A percentile compares a stretch with the other conserved stretches of the same genome.
Evolutionary conservation across 768 basidiomycete species (phyloP).

Genomic region (Gloeopeniophorella convolvens): DNA sequence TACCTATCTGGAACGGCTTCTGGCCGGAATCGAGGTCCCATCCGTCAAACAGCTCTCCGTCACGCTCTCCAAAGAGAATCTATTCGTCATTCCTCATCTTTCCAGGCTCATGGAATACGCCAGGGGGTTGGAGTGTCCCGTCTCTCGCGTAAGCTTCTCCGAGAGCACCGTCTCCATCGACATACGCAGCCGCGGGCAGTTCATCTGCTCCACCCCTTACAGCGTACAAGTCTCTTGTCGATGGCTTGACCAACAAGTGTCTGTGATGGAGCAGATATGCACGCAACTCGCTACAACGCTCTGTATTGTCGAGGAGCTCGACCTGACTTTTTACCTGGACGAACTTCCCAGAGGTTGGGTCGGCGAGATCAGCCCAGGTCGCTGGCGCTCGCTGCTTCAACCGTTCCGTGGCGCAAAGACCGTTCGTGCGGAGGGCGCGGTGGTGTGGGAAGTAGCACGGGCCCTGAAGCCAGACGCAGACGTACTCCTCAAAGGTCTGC

Average conservation of each 20-base stretch:
- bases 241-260: not conserved
- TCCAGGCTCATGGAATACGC: not conserved
- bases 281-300: not conserved
- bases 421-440: not conserved
- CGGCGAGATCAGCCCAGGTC: not conserved
- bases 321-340: not conserved
- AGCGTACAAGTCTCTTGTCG: not conserved
- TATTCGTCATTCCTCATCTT: not conserved
- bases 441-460: not conserved
- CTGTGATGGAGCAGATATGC: not conserved
- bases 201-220: not conserved
- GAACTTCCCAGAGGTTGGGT: not conserved
- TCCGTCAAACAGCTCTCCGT: not conserved
- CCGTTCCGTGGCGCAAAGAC: not conserved
- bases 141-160: not conserved
- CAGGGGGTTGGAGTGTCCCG: not conserved
- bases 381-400: not conserved
- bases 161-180: not conserved
- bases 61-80: not conserved
- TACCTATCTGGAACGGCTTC: not conserved
- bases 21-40: not conserved
- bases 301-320: not conserved
- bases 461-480: not conserved
- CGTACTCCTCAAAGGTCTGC: not conserved
- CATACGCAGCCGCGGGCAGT: not conserved